Evolutionary conservation across 495 filamentous ascomycete genomes (phyloP).

Genomic region (Penicillium verhagenii): DNA sequence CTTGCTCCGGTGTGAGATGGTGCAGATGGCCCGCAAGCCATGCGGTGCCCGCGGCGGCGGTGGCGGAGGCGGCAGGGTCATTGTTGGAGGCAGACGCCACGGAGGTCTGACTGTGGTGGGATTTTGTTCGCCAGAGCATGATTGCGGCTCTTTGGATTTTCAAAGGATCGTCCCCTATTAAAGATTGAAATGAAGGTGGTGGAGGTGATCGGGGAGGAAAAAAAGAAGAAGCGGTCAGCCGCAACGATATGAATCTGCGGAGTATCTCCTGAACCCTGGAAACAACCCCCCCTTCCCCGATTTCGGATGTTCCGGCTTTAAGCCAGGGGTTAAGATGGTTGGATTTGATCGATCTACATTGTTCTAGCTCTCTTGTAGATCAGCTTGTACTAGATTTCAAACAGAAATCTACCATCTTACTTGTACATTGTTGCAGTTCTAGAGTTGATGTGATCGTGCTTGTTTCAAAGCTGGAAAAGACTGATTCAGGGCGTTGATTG

Average conservation of each 20-base stretch:
- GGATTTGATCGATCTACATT: neutral
- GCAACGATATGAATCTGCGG: constrained; percentile 9
- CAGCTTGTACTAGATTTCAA: neutral
- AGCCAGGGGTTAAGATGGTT: neutral
- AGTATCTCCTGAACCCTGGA: neutral
- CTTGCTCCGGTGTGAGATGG: constrained; percentile 68
- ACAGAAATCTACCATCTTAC: neutral
- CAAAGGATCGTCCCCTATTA: neutral
- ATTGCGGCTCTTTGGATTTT: constrained; percentile 6
- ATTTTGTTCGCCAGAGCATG: constrained; percentile 42
- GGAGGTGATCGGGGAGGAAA: neutral
- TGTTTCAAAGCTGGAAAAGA: too few species aligned
- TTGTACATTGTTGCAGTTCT: neutral
- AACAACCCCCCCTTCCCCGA: neutral
- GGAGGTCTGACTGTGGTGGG: constrained; percentile 30
- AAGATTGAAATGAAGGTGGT: neutral
- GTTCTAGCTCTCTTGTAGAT: neutral
- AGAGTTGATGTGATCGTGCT: too few species aligned
- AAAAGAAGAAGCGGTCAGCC: constrained; percentile 14
- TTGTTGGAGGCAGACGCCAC: constrained; percentile 35
- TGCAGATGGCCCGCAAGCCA: constrained; percentile 67
- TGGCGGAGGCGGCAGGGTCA: constrained; percentile 41
- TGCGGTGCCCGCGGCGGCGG: constrained; percentile 40
- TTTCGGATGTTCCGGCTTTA: neutral
- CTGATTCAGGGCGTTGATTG: too few species aligned